Evolutionary conservation across 139 green algal species (phyloP).

Genomic region (Asterochloris sp.): DNA sequence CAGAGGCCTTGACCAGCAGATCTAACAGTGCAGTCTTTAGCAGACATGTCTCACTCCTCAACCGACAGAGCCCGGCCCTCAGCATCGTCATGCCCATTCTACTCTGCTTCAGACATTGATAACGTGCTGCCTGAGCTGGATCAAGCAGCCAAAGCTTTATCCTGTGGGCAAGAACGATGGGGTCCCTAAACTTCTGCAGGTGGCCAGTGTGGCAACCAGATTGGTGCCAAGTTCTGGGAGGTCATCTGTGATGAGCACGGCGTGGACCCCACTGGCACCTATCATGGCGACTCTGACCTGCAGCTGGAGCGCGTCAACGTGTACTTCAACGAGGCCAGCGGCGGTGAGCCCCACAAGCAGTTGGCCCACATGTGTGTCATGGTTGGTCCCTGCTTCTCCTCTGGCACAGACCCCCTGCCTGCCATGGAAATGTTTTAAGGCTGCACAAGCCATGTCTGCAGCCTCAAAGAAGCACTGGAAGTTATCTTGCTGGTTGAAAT

Average conservation of each 20-base stretch:
- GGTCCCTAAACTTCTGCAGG: too few species aligned
- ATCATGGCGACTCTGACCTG: constrained; percentile 82
- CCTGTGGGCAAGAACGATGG: constrained; percentile 25
- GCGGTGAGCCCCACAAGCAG: constrained; percentile 38
- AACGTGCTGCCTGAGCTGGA: too few species aligned
- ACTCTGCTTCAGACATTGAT: too few species aligned
- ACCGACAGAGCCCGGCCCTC: too few species aligned
- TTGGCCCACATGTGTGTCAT: too few species aligned
- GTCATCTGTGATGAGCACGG: constrained; percentile 84
- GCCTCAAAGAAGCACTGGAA: too few species aligned
- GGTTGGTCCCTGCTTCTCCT: too few species aligned
- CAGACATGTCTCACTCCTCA: too few species aligned
- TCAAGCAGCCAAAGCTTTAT: background rate
- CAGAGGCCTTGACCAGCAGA: background rate
- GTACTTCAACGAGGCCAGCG: constrained; percentile 93
- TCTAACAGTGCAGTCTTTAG: too few species aligned
- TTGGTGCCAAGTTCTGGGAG: constrained; percentile 80
- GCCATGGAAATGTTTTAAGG: background rate
- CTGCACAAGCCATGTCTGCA: background rate
- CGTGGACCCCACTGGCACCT: constrained; percentile 74
- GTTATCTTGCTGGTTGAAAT: too few species aligned
- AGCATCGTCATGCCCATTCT: too few species aligned
- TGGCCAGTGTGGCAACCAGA: constrained; percentile 90
- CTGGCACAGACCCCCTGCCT: too few species aligned
- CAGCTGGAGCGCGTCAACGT: constrained; percentile 97